Evolutionary conservation across 345 rosid species (phyloP), one percentile per base, ranked within the genome.

Genomic region (Gossypioides kirkii): DNA sequence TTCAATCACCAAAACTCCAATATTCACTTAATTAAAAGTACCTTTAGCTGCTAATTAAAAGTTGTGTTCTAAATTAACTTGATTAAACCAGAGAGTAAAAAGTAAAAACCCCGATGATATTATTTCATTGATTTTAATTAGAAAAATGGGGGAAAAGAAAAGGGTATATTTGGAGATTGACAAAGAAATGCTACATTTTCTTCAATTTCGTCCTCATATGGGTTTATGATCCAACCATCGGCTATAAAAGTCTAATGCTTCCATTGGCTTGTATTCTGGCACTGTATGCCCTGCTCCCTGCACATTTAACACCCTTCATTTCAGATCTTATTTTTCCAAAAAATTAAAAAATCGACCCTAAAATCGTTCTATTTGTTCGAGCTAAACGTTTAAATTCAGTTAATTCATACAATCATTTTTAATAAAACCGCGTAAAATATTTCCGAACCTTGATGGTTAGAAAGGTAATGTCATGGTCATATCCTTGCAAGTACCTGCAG

Each of bases 281-380:
- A 88, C 92, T 8, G 86, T 86, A 69, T 85, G 92, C 46, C 92
- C 92, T 53, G 92, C 85, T 8, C 90, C 92, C 92, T 88, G 87
- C 52, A 74, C 4, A 55, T 7, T 1, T 18, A 54, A 54, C 58
- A 32, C 38, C 38, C 7, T 32, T 32, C 38, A 5, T 32, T 32
- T 32, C 38, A 5, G 7, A 32, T 32, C 38, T 32, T 7, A 32
- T 32, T 32, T 5, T 5, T 32, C 38, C 38, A 32, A 32, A 32
- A 1, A 6, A 32, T 32, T 32, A 32, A 5, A 32, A 32, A 32
- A 32, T n/a, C n/a, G 36, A 32, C 6, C 36, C 36, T 4, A 0
- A 32, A 32, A 32, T 32, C 6, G 5, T 28, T 28, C 5, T 28
- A 28, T 4, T 28, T 5, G 4, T 28, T 28, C 36, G 36, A 28